These are phyloP conservation scores for Botrytis byssoidea DNA, from an alignment of 2,329 filamentous ascomycete genomes.

Conservation along the genomic window DNA sequence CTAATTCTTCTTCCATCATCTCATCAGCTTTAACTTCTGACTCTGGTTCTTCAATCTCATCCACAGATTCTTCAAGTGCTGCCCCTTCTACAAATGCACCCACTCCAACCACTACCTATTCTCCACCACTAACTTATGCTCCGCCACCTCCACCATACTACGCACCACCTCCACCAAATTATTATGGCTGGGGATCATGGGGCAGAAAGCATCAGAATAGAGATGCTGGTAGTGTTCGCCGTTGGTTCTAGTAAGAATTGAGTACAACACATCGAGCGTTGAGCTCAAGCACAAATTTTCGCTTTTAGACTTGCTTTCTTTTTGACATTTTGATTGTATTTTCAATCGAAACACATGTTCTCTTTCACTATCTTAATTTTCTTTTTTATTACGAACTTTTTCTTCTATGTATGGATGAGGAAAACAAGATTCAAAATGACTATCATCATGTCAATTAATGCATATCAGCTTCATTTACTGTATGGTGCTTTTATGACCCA, in stretches of 20 bases:
- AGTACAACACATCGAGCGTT: constrained; percentile 11
- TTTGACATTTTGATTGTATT: constrained; percentile 24
- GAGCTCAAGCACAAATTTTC: constrained; percentile 23
- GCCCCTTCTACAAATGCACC: neutral
- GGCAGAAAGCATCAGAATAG: constrained; percentile 6
- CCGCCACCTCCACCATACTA: constrained; percentile 22
- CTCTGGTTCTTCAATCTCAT: neutral
- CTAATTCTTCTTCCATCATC: constrained; percentile 13
- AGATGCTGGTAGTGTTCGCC: constrained; percentile 1
- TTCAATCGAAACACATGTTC: constrained; percentile 14
- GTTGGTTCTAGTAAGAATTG: constrained; percentile 22
- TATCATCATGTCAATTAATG: constrained; percentile 17
- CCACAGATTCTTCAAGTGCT: constrained; percentile 4
- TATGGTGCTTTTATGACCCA: neutral
- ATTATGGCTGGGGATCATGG: constrained; percentile 14
- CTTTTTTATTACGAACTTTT: neutral
- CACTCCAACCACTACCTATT: neutral
- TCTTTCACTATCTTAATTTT: constrained; percentile 11
- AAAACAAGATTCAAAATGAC: neutral
- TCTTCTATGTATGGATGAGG: constrained; percentile 16
- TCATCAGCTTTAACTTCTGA: constrained; percentile 13
- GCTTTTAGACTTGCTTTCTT: constrained; percentile 30
- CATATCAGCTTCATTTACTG: constrained; percentile 10
- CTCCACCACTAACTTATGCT: constrained; percentile 16
- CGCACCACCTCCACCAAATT: constrained; percentile 12